phyloP scores from a whole-genome alignment of 208 protist genomes.

The Herpetomonas samuelpessoai region DNA sequence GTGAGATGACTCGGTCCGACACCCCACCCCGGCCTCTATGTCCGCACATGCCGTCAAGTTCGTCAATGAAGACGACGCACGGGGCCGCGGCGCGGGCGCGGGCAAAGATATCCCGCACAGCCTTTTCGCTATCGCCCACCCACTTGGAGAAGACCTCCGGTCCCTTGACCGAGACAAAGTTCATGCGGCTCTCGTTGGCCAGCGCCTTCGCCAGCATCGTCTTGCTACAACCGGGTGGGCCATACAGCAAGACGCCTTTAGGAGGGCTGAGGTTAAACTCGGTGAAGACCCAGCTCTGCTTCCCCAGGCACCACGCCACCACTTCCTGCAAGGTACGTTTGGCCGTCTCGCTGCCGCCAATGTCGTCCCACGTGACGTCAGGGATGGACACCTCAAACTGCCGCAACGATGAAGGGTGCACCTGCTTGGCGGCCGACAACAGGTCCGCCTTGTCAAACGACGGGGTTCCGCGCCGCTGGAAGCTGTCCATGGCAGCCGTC shows the following conservation, averaged over 20 bases:
- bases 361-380: constrained; percentile 91
- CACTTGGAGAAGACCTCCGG: constrained; percentile 99
- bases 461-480: constrained; percentile 20
- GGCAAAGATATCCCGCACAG: constrained; percentile 97
- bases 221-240: constrained; percentile 99
- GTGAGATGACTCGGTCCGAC: constrained; percentile 98
- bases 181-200: constrained; percentile 91
- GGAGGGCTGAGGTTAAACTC: constrained; percentile 93
- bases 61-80: constrained; percentile 99
- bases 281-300: constrained; percentile 88
- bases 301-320: constrained; percentile 88
- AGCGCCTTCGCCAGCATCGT: constrained; percentile 99
- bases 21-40: constrained; percentile 84
- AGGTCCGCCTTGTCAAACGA: constrained; percentile 23
- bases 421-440: constrained; percentile 17
- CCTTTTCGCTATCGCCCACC: constrained; percentile 99
- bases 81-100: constrained; percentile 34
- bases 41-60: constrained; percentile 99
- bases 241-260: constrained; percentile 96
- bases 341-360: constrained; percentile 92
- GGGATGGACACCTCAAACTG: constrained; percentile 84
- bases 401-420: constrained; percentile 57
- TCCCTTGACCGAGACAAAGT: constrained; percentile 92
- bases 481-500: constrained; percentile 28
- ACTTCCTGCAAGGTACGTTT: constrained; percentile 91